A percentile compares a stretch with the other conserved stretches of the same genome.
phyloP scores from a whole-genome alignment of 305 asterid genomes.

The Fraxinus latifolia region DNA sequence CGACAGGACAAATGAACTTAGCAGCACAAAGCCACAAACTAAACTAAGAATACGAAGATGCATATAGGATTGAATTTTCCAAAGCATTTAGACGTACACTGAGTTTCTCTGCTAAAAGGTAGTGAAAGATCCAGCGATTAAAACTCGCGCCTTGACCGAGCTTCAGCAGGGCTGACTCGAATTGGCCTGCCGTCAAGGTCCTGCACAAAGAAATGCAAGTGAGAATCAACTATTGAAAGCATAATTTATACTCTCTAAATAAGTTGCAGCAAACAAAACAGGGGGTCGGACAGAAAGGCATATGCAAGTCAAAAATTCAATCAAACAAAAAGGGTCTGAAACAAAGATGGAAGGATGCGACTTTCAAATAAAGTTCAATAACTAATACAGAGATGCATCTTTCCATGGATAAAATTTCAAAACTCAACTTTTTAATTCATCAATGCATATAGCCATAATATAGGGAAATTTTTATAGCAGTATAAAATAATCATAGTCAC shows the following conservation, averaged over 20 bases:
- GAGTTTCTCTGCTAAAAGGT: constrained; percentile 5
- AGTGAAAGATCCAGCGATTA: constrained; percentile 15
- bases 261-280: not conserved
- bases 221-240: not conserved
- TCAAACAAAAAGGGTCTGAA: not conserved
- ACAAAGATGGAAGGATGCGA: not conserved
- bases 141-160: constrained; percentile 58
- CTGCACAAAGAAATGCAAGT: constrained; percentile 35
- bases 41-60: not conserved
- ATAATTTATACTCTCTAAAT: not conserved
- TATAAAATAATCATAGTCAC: not conserved
- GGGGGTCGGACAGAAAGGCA: not conserved
- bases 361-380: not conserved
- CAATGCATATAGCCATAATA: not conserved
- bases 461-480: not conserved
- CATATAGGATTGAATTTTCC: not conserved
- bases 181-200: constrained; percentile 77
- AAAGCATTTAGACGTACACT: constrained; percentile 12
- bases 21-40: not conserved
- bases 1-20: not conserved
- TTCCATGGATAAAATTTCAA: not conserved
- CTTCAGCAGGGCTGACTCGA: constrained; percentile 80
- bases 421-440: not conserved
- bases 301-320: not conserved
- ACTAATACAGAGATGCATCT: not conserved